Evolutionary conservation across 306 rosid species (phyloP).

Genomic region (Sicyos edulis): DNA sequence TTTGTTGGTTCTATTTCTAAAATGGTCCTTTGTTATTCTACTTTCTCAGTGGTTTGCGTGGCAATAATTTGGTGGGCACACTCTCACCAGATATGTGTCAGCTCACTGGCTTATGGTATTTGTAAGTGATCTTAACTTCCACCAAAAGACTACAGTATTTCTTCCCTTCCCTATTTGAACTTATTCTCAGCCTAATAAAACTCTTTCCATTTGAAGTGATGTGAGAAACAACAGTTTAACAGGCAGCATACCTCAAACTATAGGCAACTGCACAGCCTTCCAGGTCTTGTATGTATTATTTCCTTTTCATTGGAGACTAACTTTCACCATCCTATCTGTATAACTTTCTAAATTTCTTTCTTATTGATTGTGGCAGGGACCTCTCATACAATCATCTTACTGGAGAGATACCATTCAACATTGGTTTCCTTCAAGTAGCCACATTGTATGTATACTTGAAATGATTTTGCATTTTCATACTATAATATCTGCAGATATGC

Average conservation of each 20-base stretch:
- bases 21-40: background rate
- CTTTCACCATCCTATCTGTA: too few species aligned
- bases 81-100: slow-evolving; percentile 79
- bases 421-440: slow-evolving; percentile 94
- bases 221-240: too few species aligned
- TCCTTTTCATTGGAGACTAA: slow-evolving; percentile 36
- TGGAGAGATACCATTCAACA: slow-evolving; percentile 77
- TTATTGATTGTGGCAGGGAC: slow-evolving; percentile 45
- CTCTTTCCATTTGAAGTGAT: too few species aligned
- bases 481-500: too few species aligned
- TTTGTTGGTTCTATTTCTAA: background rate
- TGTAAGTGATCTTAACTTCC: slow-evolving; percentile 44
- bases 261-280: too few species aligned
- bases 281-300: too few species aligned
- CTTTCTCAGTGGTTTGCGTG: slow-evolving; percentile 59
- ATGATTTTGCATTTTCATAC: too few species aligned
- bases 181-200: too few species aligned
- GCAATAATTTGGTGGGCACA: slow-evolving; percentile 58
- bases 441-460: slow-evolving; percentile 42
- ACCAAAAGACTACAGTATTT: too few species aligned
- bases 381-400: slow-evolving; percentile 70
- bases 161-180: background rate
- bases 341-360: background rate
- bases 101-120: slow-evolving; percentile 77
- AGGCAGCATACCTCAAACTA: too few species aligned